phyloP scores from a whole-genome alignment of 176 grass and related monocot species.

The Stipa capillata region DNA sequence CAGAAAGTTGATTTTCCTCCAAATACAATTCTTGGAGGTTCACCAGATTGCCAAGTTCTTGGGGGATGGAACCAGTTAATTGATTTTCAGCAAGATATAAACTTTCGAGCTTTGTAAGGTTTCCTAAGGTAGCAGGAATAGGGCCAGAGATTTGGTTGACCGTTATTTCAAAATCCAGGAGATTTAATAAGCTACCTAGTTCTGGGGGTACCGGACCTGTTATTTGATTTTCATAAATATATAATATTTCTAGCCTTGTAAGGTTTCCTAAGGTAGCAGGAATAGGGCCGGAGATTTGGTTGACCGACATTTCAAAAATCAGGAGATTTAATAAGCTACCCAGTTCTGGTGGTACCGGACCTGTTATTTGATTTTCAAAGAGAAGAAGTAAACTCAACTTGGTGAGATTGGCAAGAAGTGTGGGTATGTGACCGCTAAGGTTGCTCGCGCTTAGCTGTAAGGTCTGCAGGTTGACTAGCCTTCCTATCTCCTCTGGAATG shows the following conservation, averaged over 20 bases:
- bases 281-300: neutral
- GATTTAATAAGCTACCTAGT: too few species aligned
- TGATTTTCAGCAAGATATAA: too few species aligned
- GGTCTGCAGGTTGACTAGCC: neutral
- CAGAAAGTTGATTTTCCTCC: too few species aligned
- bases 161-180: too few species aligned
- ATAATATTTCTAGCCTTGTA: neutral
- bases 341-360: neutral
- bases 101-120: too few species aligned
- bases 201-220: too few species aligned
- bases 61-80: too few species aligned
- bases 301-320: accelerated
- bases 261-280: neutral
- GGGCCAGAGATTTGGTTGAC: too few species aligned
- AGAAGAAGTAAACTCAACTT: neutral
- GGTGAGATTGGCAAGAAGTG: neutral
- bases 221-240: neutral
- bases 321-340: neutral
- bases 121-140: too few species aligned
- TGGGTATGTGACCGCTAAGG: neutral
- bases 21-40: too few species aligned
- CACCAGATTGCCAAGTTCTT: too few species aligned
- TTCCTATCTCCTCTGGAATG: slow-evolving; percentile 5
- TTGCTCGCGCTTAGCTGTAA: neutral
- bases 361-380: neutral